Conservation (phyloP, 208 protist genomes). For the Pavlovales sp. region DNA sequence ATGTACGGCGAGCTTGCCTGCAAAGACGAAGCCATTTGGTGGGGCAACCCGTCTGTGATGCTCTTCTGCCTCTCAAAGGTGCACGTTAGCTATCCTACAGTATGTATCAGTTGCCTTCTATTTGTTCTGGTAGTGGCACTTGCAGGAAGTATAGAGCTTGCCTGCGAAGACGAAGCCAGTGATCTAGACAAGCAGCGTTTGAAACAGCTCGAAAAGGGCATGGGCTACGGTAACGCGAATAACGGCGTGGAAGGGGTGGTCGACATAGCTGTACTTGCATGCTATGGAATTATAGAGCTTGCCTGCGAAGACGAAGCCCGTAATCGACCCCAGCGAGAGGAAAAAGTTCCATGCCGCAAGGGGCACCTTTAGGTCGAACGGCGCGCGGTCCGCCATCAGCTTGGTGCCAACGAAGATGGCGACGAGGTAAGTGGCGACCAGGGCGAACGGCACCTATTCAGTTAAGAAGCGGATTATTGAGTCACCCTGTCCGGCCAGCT, state of each 20-base stretch:
- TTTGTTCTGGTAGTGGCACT: too few relatives aligned
- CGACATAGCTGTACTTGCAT: too few relatives aligned
- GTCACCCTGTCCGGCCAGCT: too few relatives aligned
- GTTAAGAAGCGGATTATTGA: too few relatives aligned
- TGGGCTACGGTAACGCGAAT: too few relatives aligned
- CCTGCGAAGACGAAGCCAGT: slow-evolving; percentile 16
- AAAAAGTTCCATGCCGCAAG: slow-evolving; percentile 69
- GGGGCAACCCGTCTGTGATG: slow-evolving; percentile 51
- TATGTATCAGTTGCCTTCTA: too few relatives aligned
- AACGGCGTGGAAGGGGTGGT: too few relatives aligned
- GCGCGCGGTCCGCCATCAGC: neutral
- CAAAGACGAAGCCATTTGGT: neutral
- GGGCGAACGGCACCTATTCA: neutral
- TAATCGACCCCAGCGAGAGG: slow-evolving; percentile 71
- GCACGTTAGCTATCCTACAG: too few relatives aligned
- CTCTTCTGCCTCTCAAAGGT: slow-evolving; percentile 70
- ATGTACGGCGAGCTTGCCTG: too few relatives aligned
- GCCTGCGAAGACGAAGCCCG: slow-evolving; percentile 59
- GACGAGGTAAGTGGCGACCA: neutral
- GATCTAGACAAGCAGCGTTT: slow-evolving; percentile 48
- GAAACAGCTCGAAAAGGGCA: too few relatives aligned
- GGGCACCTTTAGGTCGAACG: neutral
- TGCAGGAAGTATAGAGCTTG: too few relatives aligned
- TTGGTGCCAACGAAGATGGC: neutral
- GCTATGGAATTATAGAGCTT: too few relatives aligned